Evolutionary conservation across 805 yeast species (phyloP).

Genomic region (Candida stauntonica): DNA sequence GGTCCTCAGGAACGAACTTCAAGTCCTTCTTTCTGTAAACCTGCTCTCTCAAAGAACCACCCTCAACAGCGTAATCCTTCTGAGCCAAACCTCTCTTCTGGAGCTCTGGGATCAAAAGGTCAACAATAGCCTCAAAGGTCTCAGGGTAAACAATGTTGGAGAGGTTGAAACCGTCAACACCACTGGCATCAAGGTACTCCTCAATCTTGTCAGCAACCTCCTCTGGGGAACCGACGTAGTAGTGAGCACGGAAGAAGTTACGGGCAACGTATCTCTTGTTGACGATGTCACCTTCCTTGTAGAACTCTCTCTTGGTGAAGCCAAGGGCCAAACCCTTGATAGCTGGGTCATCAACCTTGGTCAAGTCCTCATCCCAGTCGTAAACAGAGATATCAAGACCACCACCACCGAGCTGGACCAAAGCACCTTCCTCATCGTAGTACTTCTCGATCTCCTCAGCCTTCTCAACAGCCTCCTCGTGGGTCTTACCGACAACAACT

Average conservation of each 20-base stretch:
- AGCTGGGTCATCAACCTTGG: constrained; percentile 31
- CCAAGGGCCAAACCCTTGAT: constrained; percentile 31
- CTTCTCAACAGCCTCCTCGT: constrained; percentile 39
- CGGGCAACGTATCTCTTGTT: constrained; percentile 30
- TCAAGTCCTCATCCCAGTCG: constrained; percentile 42
- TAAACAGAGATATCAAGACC: constrained; percentile 39
- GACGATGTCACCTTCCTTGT: constrained; percentile 24
- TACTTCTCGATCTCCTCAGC: constrained; percentile 32
- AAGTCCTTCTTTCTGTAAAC: constrained; percentile 25
- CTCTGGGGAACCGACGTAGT: constrained; percentile 32
- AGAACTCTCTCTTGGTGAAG: constrained; percentile 25
- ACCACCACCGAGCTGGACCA: constrained; percentile 45
- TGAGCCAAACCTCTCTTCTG: constrained; percentile 35
- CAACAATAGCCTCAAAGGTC: constrained; percentile 38
- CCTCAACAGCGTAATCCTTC: constrained; percentile 25
- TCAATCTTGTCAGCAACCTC: constrained; percentile 41
- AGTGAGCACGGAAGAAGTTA: constrained; percentile 21
- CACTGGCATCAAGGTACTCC: constrained; percentile 36
- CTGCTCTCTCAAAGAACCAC: constrained; percentile 36
- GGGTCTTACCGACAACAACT: constrained; percentile 37
- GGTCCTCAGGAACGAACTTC: constrained; percentile 23
- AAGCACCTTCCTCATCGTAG: constrained; percentile 38
- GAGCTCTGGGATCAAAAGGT: constrained; percentile 34
- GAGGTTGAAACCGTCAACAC: constrained; percentile 41
- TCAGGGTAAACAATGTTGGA: constrained; percentile 38